A percentile compares a stretch with the other conserved stretches of the same genome.
Conservation (phyloP, 441 rosid species). For the Eruca vesicaria region DNA sequence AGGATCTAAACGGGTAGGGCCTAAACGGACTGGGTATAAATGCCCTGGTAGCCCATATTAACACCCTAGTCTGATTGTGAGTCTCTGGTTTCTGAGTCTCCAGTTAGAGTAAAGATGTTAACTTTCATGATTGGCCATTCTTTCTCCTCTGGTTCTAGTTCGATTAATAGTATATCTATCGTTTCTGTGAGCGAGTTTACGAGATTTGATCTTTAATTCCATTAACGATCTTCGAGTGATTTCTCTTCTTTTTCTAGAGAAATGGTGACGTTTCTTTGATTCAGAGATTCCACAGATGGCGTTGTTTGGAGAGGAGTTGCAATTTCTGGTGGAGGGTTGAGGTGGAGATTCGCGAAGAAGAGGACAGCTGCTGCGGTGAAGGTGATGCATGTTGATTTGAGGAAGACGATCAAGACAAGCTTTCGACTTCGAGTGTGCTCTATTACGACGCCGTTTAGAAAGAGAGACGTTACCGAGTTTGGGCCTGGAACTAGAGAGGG, state of each 20-base stretch:
- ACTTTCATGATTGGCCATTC: slow-evolving; percentile 65
- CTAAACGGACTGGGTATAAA: too few relatives aligned
- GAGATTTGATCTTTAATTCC: slow-evolving; percentile 57
- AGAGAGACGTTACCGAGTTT: too few relatives aligned
- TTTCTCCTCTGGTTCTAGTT: slow-evolving; percentile 34
- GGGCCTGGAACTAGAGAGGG: too few relatives aligned
- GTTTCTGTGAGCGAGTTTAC: slow-evolving; percentile 54
- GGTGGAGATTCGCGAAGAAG: slow-evolving; percentile 44
- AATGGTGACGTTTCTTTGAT: slow-evolving; percentile 12
- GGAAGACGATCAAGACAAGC: too few relatives aligned
- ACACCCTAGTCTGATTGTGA: neutral
- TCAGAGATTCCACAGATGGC: slow-evolving; percentile 33
- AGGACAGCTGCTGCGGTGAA: slow-evolving; percentile 52
- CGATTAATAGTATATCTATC: slow-evolving; percentile 38
- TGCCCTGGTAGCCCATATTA: too few relatives aligned
- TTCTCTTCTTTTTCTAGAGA: slow-evolving; percentile 47
- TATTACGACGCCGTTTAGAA: too few relatives aligned
- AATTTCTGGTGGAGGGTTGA: slow-evolving; percentile 21
- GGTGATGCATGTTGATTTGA: slow-evolving; percentile 50
- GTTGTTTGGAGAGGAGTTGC: too few relatives aligned
- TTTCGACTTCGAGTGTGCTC: too few relatives aligned
- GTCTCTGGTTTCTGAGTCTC: too few relatives aligned
- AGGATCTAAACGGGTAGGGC: too few relatives aligned
- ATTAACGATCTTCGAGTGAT: slow-evolving; percentile 48
- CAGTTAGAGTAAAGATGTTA: slow-evolving; percentile 44